Evolutionary conservation across 805 yeast genomes (phyloP).

Genomic region (Sugiyamaella valdiviana): DNA sequence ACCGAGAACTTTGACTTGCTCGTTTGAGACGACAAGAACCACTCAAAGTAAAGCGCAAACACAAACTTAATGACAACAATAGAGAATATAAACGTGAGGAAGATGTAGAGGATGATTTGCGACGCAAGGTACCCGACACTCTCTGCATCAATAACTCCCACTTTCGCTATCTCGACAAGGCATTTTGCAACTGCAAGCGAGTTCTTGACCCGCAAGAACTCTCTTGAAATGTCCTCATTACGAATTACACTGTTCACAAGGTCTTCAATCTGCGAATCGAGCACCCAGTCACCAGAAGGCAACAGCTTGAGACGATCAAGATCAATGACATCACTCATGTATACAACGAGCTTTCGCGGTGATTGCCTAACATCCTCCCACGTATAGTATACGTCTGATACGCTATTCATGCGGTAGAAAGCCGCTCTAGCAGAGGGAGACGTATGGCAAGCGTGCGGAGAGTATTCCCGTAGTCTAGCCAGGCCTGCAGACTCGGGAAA

Average conservation of each 20-base stretch:
- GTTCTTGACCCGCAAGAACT: constrained; percentile 22
- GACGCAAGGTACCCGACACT: constrained; percentile 95
- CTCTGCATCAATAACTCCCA: constrained; percentile 71
- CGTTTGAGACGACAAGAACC: constrained; percentile 48
- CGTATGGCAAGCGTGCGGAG: constrained; percentile 80
- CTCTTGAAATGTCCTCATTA: constrained; percentile 3
- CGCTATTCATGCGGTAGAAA: constrained; percentile 49
- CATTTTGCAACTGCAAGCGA: constrained; percentile 60
- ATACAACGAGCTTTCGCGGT: constrained; percentile 58
- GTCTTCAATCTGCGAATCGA: background rate
- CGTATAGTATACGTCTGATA: constrained; percentile 66
- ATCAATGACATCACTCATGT: constrained; percentile 73
- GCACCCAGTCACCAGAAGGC: constrained; percentile 47
- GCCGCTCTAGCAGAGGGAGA: constrained; percentile 51
- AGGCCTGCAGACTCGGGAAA: constrained; percentile 34
- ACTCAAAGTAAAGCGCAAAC: constrained; percentile 74
- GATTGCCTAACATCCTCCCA: constrained; percentile 70
- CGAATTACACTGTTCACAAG: background rate
- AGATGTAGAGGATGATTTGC: constrained; percentile 65
- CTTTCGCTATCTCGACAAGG: constrained; percentile 63
- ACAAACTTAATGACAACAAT: constrained; percentile 63
- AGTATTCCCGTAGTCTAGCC: constrained; percentile 43
- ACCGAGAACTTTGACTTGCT: constrained; percentile 2
- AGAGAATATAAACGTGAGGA: constrained; percentile 65
- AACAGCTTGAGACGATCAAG: constrained; percentile 64